A percentile compares a stretch with the other conserved stretches of the same genome.
These are phyloP conservation scores for Babesia bovis DNA, from an alignment of 169 alveolate species.

Conservation along the genomic window DNA sequence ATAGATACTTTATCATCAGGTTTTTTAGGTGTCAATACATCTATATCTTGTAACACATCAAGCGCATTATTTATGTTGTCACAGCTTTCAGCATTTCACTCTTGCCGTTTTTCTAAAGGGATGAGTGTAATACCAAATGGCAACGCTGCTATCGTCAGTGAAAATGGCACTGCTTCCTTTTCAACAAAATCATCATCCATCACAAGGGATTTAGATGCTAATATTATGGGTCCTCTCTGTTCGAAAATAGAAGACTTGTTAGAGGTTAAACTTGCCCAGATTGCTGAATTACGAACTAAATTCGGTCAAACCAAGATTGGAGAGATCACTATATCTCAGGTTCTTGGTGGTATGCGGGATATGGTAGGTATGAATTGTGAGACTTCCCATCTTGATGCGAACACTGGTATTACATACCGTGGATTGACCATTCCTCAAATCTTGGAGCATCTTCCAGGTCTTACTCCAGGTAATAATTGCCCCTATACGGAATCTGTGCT, in stretches of 20 bases:
- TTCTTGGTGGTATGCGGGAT: conserved; percentile 85
- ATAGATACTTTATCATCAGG: not conserved
- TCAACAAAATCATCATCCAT: not conserved
- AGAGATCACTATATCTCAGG: conserved; percentile 40
- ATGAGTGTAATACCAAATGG: not conserved
- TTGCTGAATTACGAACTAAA: conserved; percentile 20
- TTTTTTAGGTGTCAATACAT: not conserved
- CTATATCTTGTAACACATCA: not conserved
- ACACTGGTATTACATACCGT: conserved; percentile 87
- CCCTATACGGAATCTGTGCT: conserved; percentile 92
- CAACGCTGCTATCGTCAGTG: not conserved
- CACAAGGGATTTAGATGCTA: not conserved
- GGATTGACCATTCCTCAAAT: conserved; percentile 85
- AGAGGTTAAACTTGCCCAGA: conserved; percentile 19
- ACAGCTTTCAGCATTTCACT: not conserved
- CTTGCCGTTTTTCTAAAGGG: not conserved
- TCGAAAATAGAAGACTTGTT: conserved; percentile 30
- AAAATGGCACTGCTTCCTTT: not conserved
- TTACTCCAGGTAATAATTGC: conserved; percentile 74
- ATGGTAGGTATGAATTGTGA: conserved; percentile 89
- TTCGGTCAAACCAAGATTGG: conserved; percentile 26
- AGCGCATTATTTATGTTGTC: not conserved
- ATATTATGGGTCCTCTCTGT: not conserved
- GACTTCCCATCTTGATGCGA: conserved; percentile 90
- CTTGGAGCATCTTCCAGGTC: conserved; percentile 78